Evolutionary conservation across 148 eudicot species (phyloP).

Genomic region (Amaranthus cruentus): DNA sequence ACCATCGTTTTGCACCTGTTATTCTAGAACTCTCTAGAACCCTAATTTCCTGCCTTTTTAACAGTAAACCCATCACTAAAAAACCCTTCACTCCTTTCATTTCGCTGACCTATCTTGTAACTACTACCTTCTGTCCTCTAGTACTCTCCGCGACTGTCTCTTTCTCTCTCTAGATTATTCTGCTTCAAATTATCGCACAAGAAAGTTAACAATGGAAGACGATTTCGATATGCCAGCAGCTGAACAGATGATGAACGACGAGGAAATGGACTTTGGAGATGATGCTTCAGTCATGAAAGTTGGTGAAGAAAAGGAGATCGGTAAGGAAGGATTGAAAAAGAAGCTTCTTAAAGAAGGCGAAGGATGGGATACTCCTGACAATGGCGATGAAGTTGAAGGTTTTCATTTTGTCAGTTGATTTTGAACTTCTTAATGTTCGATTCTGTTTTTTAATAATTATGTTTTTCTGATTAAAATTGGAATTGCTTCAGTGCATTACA

Average conservation of each 20-base stretch:
- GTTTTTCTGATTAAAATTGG: slow-evolving; percentile 4
- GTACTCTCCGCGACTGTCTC: not conserved
- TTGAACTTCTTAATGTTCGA: not conserved
- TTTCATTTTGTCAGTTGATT: not conserved
- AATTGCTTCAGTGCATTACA: slow-evolving; percentile 71
- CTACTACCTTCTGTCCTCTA: not conserved
- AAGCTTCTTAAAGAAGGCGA: slow-evolving; percentile 84
- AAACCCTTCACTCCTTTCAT: not conserved
- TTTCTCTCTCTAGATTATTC: slow-evolving; percentile 18
- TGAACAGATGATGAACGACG: slow-evolving; percentile 49
- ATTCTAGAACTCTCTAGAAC: not conserved
- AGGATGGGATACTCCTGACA: slow-evolving; percentile 85
- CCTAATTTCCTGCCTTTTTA: not conserved
- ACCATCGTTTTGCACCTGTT: not conserved
- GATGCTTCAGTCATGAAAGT: slow-evolving; percentile 44
- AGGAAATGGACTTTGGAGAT: slow-evolving; percentile 49
- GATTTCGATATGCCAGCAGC: slow-evolving; percentile 67
- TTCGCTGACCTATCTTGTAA: not conserved
- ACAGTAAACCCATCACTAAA: no score
- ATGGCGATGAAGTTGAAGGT: slow-evolving; percentile 95
- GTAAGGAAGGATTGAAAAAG: slow-evolving; percentile 70
- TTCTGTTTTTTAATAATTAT: not conserved
- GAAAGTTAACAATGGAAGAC: slow-evolving; percentile 39
- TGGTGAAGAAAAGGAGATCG: slow-evolving; percentile 92
- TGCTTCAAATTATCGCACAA: not conserved